phyloP scores from a whole-genome alignment of 83 land plant species.

The Diphasiastrum complanatum region DNA sequence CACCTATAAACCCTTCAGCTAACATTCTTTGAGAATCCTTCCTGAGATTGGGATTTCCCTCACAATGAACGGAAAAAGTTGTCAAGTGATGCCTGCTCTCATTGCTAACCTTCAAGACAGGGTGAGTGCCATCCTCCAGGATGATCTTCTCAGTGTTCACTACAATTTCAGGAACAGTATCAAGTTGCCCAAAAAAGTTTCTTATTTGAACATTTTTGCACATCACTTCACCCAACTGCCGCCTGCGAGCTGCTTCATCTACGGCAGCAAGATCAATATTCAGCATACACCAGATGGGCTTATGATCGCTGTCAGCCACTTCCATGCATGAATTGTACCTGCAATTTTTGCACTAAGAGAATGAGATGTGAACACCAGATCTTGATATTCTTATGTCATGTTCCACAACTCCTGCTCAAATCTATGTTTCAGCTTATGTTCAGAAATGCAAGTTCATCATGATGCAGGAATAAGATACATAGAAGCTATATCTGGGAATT shows the following conservation, averaged over 20 bases:
- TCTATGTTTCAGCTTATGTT: too few species aligned
- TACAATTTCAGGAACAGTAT: slow-evolving; percentile 52
- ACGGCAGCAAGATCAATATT: slow-evolving; percentile 54
- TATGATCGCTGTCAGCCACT: slow-evolving; percentile 89
- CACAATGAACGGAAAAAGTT: slow-evolving; percentile 37
- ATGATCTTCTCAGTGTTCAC: slow-evolving; percentile 60
- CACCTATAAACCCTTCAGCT: slow-evolving; percentile 23
- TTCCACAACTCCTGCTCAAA: too few species aligned
- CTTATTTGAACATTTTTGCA: slow-evolving; percentile 36
- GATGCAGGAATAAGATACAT: too few species aligned
- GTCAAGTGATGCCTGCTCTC: slow-evolving; percentile 35
- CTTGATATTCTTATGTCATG: not conserved
- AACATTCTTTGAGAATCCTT: not conserved
- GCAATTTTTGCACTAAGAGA: not conserved
- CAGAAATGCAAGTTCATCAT: too few species aligned
- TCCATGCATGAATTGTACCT: slow-evolving; percentile 98
- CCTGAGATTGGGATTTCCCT: slow-evolving; percentile 13
- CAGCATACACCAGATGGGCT: slow-evolving; percentile 80
- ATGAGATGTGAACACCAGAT: not conserved
- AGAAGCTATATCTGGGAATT: too few species aligned
- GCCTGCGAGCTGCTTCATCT: slow-evolving; percentile 67
- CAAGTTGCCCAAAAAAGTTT: slow-evolving; percentile 31
- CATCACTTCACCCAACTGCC: slow-evolving; percentile 61
- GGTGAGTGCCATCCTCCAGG: slow-evolving; percentile 52
- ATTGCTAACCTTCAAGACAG: slow-evolving; percentile 48